A percentile compares a stretch with the other conserved stretches of the same genome.
Conservation (phyloP, 192 early-diverging fungal genomes). For the Phlyctochytrium arcticum region DNA sequence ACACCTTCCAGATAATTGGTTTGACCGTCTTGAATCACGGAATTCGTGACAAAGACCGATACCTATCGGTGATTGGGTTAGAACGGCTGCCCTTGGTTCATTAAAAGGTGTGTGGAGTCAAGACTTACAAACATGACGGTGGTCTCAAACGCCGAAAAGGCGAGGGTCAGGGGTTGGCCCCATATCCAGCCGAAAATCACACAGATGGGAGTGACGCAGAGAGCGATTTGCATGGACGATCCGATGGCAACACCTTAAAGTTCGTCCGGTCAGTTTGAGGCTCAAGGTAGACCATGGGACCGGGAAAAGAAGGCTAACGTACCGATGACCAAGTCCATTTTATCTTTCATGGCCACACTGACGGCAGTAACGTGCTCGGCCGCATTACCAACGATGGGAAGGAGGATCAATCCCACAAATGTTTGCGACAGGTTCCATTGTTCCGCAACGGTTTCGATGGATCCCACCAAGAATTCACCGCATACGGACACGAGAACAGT, state of each 20-base stretch:
- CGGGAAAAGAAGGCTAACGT: no score
- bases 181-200: constrained; percentile 84
- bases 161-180: constrained; percentile 71
- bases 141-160: constrained; percentile 53
- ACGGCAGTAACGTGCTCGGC: constrained; percentile 86
- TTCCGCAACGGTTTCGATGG: constrained; percentile 72
- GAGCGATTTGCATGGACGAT: constrained; percentile 85
- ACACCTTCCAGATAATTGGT: constrained; percentile 92
- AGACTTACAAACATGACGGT: constrained; percentile 62
- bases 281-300: no score
- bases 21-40: constrained; percentile 67
- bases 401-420: constrained; percentile 86
- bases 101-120: neutral
- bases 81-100: neutral
- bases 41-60: constrained; percentile 40
- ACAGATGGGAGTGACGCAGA: constrained; percentile 58
- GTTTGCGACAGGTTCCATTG: constrained; percentile 68
- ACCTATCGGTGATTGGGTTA: neutral
- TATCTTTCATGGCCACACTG: constrained; percentile 75
- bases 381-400: constrained; percentile 90
- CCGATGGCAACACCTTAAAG: constrained; percentile 89
- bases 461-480: constrained; percentile 80
- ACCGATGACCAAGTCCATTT: constrained; percentile 89
- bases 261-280: no score
- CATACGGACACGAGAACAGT: constrained; percentile 73